Evolutionary conservation across 202 grass and related monocot genomes (phyloP).

Genomic region (Cymbopogon flexuosus): DNA sequence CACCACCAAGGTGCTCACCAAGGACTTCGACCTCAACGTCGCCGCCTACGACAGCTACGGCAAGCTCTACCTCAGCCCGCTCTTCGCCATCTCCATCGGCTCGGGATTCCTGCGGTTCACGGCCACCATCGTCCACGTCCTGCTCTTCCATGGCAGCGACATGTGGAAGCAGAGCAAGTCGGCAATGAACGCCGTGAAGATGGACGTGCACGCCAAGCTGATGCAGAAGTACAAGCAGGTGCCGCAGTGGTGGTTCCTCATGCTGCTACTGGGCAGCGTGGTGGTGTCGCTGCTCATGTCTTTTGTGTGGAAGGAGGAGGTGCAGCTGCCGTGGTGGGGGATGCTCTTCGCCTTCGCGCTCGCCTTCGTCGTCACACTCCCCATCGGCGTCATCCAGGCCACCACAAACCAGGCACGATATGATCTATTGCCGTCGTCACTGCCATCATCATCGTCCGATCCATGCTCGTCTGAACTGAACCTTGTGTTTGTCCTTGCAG

Average conservation of each 20-base stretch:
- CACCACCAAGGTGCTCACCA: slow-evolving; percentile 83
- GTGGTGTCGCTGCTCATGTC: slow-evolving; percentile 78
- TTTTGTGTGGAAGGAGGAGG: slow-evolving; percentile 70
- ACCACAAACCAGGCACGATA: slow-evolving; percentile 86
- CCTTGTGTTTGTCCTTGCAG: slow-evolving; percentile 23
- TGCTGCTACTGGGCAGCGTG: slow-evolving; percentile 73
- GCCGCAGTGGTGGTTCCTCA: slow-evolving; percentile 95
- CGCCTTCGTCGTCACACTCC: slow-evolving; percentile 82
- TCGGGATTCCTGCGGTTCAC: slow-evolving; percentile 95
- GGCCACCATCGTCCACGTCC: slow-evolving; percentile 77
- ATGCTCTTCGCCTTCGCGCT: slow-evolving; percentile 98
- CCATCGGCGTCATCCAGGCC: slow-evolving; percentile 98
- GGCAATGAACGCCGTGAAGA: slow-evolving; percentile 53
- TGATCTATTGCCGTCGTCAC: background rate
- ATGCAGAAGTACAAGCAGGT: slow-evolving; percentile 94
- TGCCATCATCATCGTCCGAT: background rate
- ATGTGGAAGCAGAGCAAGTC: slow-evolving; percentile 93
- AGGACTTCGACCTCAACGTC: slow-evolving; percentile 70
- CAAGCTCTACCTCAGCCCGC: slow-evolving; percentile 90
- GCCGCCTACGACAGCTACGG: slow-evolving; percentile 82
- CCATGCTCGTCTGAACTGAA: background rate
- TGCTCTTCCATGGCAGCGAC: slow-evolving; percentile 76
- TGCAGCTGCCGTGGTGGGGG: slow-evolving; percentile 98
- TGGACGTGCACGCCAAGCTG: slow-evolving; percentile 76
- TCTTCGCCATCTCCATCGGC: slow-evolving; percentile 92